These are phyloP conservation scores for Umbelopsis sp. DNA, from an alignment of 371 early-diverging fungal genomes.

Conservation along the genomic window DNA sequence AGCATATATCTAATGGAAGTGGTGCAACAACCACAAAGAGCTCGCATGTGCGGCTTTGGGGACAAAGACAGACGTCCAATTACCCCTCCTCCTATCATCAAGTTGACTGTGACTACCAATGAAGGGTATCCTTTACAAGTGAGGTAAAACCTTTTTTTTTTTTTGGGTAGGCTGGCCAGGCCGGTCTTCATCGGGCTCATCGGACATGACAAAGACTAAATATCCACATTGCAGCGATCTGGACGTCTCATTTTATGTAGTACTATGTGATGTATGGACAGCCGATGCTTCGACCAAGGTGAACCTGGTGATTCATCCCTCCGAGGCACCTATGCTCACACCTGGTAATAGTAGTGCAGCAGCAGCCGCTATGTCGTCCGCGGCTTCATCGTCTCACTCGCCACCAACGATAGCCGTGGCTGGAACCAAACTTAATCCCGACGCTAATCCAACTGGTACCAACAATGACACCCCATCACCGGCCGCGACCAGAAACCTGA, in stretches of 20 bases:
- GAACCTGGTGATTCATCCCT: slow-evolving; percentile 56
- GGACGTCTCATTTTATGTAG: slow-evolving; percentile 61
- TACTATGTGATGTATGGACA: slow-evolving; percentile 65
- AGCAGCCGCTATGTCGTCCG: slow-evolving; percentile 35
- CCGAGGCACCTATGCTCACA: slow-evolving; percentile 47
- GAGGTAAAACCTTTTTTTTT: slow-evolving; percentile 31
- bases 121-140: slow-evolving; percentile 38
- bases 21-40: slow-evolving; percentile 77
- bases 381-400: slow-evolving; percentile 31
- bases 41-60: slow-evolving; percentile 87
- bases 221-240: slow-evolving; percentile 39
- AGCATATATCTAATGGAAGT: slow-evolving; percentile 31
- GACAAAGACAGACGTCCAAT: slow-evolving; percentile 71
- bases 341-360: slow-evolving; percentile 34
- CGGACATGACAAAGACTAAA: neutral
- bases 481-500: slow-evolving; percentile 60
- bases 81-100: slow-evolving; percentile 61
- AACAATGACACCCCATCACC: slow-evolving; percentile 17
- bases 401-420: slow-evolving; percentile 17
- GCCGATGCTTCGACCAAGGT: slow-evolving; percentile 46
- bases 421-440: slow-evolving; percentile 21
- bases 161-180: neutral
- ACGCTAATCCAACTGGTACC: neutral
- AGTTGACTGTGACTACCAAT: slow-evolving; percentile 34
- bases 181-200: neutral